These are phyloP conservation scores for Suillus placidus DNA, from an alignment of 768 basidiomycete genomes.

Conservation along the genomic window DNA sequence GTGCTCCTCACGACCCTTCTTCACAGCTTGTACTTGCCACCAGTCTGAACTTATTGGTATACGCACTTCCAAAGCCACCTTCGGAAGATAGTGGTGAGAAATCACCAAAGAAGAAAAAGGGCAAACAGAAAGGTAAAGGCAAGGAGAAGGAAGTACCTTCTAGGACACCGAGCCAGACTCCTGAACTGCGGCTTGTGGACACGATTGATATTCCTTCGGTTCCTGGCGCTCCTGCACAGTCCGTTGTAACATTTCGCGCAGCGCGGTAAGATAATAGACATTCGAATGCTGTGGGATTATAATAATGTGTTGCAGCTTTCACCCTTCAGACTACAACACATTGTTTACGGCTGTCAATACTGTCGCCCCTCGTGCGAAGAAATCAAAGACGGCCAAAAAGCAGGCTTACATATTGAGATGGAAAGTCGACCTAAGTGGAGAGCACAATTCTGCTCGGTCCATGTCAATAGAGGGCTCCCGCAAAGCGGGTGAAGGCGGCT, in stretches of 20 bases:
- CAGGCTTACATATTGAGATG: conserved; percentile 72
- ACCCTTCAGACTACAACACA: conserved; percentile 51
- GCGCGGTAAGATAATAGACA: conserved; percentile 44
- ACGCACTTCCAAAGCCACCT: conserved; percentile 48
- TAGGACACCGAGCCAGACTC: conserved; percentile 16
- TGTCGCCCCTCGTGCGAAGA: conserved; percentile 56
- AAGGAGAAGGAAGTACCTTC: conserved; percentile 48
- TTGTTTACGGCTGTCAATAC: conserved; percentile 78
- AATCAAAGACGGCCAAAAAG: conserved; percentile 54
- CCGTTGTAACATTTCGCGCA: conserved; percentile 59
- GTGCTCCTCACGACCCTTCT: neutral
- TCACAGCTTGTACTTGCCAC: conserved; percentile 67
- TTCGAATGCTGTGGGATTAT: conserved; percentile 13
- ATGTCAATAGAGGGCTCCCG: conserved; percentile 54
- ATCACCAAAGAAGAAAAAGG: conserved; percentile 37
- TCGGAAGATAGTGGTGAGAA: conserved; percentile 14
- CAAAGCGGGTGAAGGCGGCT: conserved; percentile 75
- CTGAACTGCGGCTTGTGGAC: conserved; percentile 45
- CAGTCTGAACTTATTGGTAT: conserved; percentile 64
- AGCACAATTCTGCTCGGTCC: conserved; percentile 67
- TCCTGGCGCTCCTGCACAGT: conserved; percentile 46
- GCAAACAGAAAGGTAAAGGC: conserved; percentile 34
- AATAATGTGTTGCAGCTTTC: conserved; percentile 48
- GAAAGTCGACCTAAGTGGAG: conserved; percentile 63
- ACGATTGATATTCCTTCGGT: conserved; percentile 58